Conservation (phyloP, 129 eudicot genomes). For the Centella asiatica region DNA sequence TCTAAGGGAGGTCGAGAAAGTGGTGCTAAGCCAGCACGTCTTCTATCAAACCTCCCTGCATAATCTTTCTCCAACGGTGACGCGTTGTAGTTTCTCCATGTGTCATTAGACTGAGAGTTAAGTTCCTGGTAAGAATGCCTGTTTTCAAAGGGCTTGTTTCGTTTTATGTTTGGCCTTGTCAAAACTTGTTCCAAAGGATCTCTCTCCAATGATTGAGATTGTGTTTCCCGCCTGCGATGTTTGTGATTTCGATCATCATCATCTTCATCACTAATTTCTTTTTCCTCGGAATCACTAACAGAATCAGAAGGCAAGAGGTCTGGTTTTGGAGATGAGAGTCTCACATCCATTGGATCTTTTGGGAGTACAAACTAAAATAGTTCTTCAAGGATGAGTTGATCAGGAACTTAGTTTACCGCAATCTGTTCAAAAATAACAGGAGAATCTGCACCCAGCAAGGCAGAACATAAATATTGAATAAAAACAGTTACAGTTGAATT, state of each 20-base stretch:
- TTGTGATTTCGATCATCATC: slow-evolving; percentile 99
- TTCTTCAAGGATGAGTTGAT: not conserved
- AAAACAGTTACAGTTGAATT: not conserved
- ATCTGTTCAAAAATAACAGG: not conserved
- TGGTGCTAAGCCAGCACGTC: slow-evolving; percentile 39
- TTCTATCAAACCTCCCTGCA: slow-evolving; percentile 49
- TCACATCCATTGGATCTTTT: slow-evolving; percentile 55
- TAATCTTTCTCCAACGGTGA: slow-evolving; percentile 31
- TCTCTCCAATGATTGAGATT: slow-evolving; percentile 67
- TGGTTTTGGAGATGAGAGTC: slow-evolving; percentile 45
- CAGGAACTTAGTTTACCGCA: not conserved
- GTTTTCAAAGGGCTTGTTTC: slow-evolving; percentile 58
- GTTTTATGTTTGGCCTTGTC: slow-evolving; percentile 53
- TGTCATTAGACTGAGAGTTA: slow-evolving; percentile 47
- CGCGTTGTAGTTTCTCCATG: slow-evolving; percentile 33
- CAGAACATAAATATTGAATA: no score
- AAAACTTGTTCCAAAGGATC: slow-evolving; percentile 53
- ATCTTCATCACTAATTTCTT: slow-evolving; percentile 89
- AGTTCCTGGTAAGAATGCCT: slow-evolving; percentile 48
- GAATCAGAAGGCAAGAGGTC: slow-evolving; percentile 53
- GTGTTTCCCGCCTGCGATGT: slow-evolving; percentile 81
- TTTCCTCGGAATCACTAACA: slow-evolving; percentile 69
- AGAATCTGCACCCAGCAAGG: not conserved
- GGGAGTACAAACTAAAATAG: no score
- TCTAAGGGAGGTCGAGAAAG: slow-evolving; percentile 51